Conservation (phyloP, 805 yeast genomes). For the Candida glaebosa region DNA sequence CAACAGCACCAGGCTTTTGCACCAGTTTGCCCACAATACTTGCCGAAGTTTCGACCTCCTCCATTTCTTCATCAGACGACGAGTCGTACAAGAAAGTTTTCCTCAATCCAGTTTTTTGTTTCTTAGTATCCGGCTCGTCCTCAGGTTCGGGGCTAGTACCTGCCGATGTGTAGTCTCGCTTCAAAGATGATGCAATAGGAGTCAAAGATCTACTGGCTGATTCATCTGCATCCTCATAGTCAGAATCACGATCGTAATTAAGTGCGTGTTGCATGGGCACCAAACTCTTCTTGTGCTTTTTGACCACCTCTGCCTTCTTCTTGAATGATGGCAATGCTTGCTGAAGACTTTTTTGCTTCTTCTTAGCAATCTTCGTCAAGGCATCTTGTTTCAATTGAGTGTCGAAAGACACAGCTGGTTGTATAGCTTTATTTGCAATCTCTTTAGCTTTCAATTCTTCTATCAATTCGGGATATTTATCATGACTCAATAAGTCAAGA, state of each 20-base stretch:
- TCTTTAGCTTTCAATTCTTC: conserved; percentile 32
- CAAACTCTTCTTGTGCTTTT: conserved; percentile 22
- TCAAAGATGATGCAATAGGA: conserved; percentile 24
- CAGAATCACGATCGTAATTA: conserved; percentile 37
- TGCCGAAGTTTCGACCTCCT: conserved; percentile 16
- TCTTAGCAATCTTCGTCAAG: conserved; percentile 20
- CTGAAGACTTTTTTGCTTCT: conserved; percentile 12
- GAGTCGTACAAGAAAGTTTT: conserved; percentile 34
- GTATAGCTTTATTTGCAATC: conserved; percentile 11
- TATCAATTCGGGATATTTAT: conserved; percentile 50
- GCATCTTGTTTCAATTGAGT: conserved; percentile 23
- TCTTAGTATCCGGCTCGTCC: conserved; percentile 18
- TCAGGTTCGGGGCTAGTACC: conserved; percentile 21
- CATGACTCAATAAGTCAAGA: conserved; percentile 56
- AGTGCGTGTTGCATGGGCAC: conserved; percentile 56
- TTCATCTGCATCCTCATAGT: conserved; percentile 32
- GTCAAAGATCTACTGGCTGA: conserved; percentile 35
- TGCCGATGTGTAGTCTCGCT: conserved; percentile 27
- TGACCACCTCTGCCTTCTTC: conserved; percentile 19
- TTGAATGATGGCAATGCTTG: conserved; percentile 31
- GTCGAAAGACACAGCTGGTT: conserved; percentile 11
- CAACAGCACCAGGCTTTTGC: conserved; percentile 23
- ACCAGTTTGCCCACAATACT: conserved; percentile 17
- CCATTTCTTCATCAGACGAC: conserved; percentile 28
- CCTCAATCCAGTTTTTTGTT: conserved; percentile 21